Percentiles rank a stretch among this genome's conserved stretches.
Conservation (phyloP, 2,329 filamentous ascomycete species). For the Colletotrichum destructivum region DNA sequence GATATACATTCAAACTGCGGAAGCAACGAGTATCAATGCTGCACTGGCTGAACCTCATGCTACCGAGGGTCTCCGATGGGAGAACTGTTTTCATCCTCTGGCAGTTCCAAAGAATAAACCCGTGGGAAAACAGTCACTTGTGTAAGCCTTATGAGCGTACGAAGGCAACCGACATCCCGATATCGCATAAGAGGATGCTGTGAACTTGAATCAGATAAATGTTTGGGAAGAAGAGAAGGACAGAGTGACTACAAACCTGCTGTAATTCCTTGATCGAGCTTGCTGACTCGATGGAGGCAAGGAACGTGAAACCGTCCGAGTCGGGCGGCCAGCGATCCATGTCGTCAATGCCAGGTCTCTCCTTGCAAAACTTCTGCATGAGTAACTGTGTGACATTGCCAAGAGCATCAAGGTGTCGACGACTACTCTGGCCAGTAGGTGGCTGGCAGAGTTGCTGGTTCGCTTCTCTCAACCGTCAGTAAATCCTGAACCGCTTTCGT, state of each 20-base stretch:
- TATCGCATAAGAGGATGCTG: not conserved
- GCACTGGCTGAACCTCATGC: not conserved
- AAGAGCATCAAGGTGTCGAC: not conserved
- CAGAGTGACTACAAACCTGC: not conserved
- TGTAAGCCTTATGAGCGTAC: not conserved
- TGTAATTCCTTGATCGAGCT: not conserved
- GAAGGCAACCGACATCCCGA: not conserved
- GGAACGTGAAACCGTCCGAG: not conserved
- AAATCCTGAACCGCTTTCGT: not conserved
- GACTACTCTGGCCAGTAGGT: not conserved
- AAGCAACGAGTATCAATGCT: not conserved
- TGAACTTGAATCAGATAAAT: not conserved
- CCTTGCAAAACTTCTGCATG: not conserved
- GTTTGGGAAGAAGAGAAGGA: not conserved
- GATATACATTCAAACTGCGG: not conserved
- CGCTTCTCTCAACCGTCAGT: not conserved
- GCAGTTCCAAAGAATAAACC: not conserved
- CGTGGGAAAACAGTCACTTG: not conserved
- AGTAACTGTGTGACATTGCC: not conserved
- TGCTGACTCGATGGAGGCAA: not conserved
- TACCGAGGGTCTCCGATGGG: not conserved
- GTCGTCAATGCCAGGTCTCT: not conserved
- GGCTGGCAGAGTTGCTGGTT: not conserved
- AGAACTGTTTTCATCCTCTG: not conserved
- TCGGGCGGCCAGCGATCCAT: not conserved